These are phyloP conservation scores for Saccharomycopsis fibuligera DNA, from an alignment of 805 yeast species.

Conservation along the genomic window DNA sequence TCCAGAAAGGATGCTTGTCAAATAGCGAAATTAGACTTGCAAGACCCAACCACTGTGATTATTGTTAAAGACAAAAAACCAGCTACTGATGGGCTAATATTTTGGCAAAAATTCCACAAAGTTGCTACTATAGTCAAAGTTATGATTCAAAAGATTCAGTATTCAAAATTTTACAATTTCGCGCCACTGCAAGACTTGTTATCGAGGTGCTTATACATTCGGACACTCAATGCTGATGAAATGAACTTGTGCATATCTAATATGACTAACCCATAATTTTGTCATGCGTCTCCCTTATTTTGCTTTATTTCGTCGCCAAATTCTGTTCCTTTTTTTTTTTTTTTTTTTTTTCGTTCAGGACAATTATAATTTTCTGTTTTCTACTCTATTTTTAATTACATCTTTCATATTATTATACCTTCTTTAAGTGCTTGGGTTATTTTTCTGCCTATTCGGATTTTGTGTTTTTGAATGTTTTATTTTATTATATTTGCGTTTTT, in stretches of 20 bases:
- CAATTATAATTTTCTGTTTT: neutral
- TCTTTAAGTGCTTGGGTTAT: neutral
- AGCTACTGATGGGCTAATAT: constrained; percentile 40
- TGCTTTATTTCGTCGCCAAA: neutral
- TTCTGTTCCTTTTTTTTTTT: neutral
- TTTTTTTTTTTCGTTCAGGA: neutral
- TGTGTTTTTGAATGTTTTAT: too few relatives aligned
- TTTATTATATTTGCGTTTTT: neutral
- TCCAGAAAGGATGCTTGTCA: neutral
- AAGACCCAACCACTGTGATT: neutral
- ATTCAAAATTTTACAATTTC: constrained; percentile 66
- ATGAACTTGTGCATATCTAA: constrained; percentile 37
- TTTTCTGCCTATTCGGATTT: too few relatives aligned
- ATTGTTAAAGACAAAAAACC: constrained; percentile 12
- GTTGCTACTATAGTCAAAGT: constrained; percentile 73
- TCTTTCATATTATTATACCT: neutral
- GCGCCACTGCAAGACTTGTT: constrained; percentile 54
- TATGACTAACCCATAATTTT: neutral
- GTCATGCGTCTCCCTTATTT: too few relatives aligned
- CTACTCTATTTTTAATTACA: neutral
- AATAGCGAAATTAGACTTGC: neutral
- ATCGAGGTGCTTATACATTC: constrained; percentile 79
- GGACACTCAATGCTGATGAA: constrained; percentile 67
- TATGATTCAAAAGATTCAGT: constrained; percentile 74
- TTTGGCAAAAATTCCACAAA: constrained; percentile 71